Conservation (phyloP, 1,284 basidiomycete species). For the Sanguinoderma infundibulare region DNA sequence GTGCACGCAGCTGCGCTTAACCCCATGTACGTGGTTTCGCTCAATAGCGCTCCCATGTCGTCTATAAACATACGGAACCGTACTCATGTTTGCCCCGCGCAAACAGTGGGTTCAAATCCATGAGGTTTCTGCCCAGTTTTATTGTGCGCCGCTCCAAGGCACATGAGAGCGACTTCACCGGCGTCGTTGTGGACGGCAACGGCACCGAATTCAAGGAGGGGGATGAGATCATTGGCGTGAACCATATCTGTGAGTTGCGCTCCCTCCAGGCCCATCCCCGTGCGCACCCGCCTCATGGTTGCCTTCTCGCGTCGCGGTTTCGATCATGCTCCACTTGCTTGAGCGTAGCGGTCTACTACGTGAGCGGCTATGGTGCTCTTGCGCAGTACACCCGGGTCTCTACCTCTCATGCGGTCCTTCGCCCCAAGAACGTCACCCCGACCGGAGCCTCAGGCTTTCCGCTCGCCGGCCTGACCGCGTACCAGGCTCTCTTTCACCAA, state of each 20-base stretch:
- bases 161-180: constrained; percentile 66
- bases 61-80: background rate
- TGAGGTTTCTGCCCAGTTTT: constrained; percentile 55
- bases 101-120: constrained; percentile 62
- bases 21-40: constrained; percentile 50
- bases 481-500: constrained; percentile 22
- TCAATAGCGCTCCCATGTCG: background rate
- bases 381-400: constrained; percentile 26
- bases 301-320: background rate
- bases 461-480: constrained; percentile 27
- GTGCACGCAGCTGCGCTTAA: constrained; percentile 70
- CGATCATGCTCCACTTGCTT: too few species aligned
- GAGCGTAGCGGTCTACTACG: constrained; percentile 6
- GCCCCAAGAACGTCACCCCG: constrained; percentile 22
- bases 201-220: constrained; percentile 55
- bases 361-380: constrained; percentile 22
- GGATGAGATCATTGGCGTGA: constrained; percentile 62
- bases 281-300: background rate
- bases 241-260: constrained; percentile 42
- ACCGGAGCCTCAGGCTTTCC: constrained; percentile 25
- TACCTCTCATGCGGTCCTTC: constrained; percentile 13
- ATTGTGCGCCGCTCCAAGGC: constrained; percentile 53
- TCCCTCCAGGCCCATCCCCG: background rate
- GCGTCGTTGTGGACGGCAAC: constrained; percentile 58
- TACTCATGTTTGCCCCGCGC: background rate